Evolutionary conservation across 257 asterid species (phyloP), one percentile per base, ranked within the genome.

Genomic region (Ehretia macrophylla): DNA sequence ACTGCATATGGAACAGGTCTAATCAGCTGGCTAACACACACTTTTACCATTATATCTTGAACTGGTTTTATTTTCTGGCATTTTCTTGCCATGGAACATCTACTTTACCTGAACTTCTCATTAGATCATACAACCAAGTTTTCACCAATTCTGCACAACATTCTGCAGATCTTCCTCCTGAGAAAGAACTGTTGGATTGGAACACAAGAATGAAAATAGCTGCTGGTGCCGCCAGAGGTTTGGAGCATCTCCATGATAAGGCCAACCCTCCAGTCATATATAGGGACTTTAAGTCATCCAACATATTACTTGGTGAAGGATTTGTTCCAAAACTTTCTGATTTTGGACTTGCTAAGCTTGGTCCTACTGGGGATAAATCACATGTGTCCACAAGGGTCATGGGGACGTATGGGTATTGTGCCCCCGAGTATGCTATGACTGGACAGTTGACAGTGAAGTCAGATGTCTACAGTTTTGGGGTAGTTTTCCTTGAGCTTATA

Each of bases 361-460:
- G 99, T n/a, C 99, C 99, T 10, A 93, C 99, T 10, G 97, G 99
- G 40, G 99, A 93, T 82, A 84, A 89, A 79, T 89, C 99, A 0
- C 99, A 93, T 57, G 99, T 93, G 51, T 93, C 99, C 55, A 89
- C 99, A 10, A 74, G 99, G 79, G 99, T 93, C 74, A 93, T 93
- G 99, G 97, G 99, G 59, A 93, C 99, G 21, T 93, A 93, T 12
- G 99, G 99, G 44, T 93, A 93, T 64, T 93, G 99, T 70, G 99
- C 97, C 45, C 99, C 99, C 0, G 99, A 93, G 71, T 93, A 93
- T 65, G 99, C 99, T 42, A 93, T 89, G 99, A 93, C 99, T 0
- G 99, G 99, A 13, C 99, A 93, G 56, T 71, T 93, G 72, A 93
- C 99, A 0, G 99, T 93, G 22, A 93, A 93, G 75, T 93, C 99